Base-by-base conservation (phyloP, 148 eudicot species). In the Fagopyrum homotropicum region DNA sequence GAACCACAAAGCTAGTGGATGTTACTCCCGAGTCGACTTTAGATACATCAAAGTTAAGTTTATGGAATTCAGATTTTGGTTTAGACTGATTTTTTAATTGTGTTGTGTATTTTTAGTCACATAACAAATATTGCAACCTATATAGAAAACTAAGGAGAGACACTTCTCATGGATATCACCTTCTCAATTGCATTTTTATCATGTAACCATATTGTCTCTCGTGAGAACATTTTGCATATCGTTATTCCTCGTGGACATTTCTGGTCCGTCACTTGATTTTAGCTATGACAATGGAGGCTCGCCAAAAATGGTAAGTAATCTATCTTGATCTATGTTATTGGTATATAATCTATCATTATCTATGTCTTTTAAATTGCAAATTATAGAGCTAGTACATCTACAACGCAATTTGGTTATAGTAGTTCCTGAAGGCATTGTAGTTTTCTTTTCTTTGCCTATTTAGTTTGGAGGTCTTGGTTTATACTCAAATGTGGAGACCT, bases 401-500 rank as follows among this genome's bases (percentile, higher is more conserved):
- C 87, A 91, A 57, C 79, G 96, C 83, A 94, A 94, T 84, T 77
- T 92, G 81, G 92, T 82, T 57, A 79, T 88, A 7, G 88, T 85
- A 69, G 89, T 92, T 75, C 98, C 98, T 16, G 89, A 90, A 82
- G 98, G 97, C 69, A 82, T 94, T 72, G 88, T 91, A 40, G 85
- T 94, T 44, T 94, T 94, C 82, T 94, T 91, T 84, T 92, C 98
- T 69, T 94, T n/a, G n/a, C n/a, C n/a, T n/a, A n/a, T n/a, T n/a
- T n/a, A n/a, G n/a, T n/a, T n/a, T n/a, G n/a, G n/a, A n/a, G n/a
- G n/a, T n/a, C n/a, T n/a, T n/a, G n/a, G n/a, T n/a, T n/a, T n/a
- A n/a, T n/a, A n/a, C n/a, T n/a, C n/a, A n/a, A n/a, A n/a, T n/a
- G n/a, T n/a, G n/a, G n/a, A n/a, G n/a, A n/a, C n/a, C n/a, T n/a